Evolutionary conservation across 805 yeast species (phyloP).

Genomic region (Spathaspora girioi): DNA sequence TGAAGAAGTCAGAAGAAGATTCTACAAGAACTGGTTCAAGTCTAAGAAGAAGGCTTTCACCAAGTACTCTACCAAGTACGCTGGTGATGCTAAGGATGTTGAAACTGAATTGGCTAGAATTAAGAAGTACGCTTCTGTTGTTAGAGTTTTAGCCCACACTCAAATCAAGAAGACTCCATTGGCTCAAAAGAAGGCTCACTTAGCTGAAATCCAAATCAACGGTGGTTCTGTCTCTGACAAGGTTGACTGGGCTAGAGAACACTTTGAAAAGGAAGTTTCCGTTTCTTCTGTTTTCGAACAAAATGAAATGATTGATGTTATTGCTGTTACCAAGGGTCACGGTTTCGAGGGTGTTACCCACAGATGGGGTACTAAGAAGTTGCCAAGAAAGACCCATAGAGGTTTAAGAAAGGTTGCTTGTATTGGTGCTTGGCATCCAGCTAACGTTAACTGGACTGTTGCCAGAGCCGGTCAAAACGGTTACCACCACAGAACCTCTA

Average conservation of each 20-base stretch:
- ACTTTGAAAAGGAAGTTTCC: conserved; percentile 97
- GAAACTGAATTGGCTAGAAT: conserved; percentile 98
- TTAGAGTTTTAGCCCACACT: conserved; percentile 99
- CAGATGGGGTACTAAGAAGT: conserved; percentile 99
- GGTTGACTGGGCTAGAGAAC: conserved; percentile 98
- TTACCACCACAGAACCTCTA: conserved; percentile 99
- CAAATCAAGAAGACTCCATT: conserved; percentile 99
- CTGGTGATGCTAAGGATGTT: conserved; percentile 81
- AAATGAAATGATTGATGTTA: conserved; percentile 97
- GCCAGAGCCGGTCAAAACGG: conserved; percentile 99
- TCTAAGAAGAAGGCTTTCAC: conserved; percentile 99
- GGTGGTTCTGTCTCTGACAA: conserved; percentile 98
- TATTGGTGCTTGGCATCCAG: conserved; percentile 99
- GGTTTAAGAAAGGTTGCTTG: conserved; percentile 99
- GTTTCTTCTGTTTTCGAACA: conserved; percentile 97
- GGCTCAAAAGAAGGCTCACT: conserved; percentile 98
- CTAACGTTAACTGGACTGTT: conserved; percentile 99
- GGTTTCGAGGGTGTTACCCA: conserved; percentile 99
- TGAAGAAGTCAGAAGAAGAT: conserved; percentile 99
- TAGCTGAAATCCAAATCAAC: conserved; percentile 99
- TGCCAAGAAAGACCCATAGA: conserved; percentile 99
- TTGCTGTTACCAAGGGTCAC: conserved; percentile 99
- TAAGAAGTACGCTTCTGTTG: conserved; percentile 96
- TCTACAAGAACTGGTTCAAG: conserved; percentile 99
- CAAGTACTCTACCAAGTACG: conserved; percentile 98